A percentile compares a stretch with the other conserved stretches of the same genome.
phyloP scores from a whole-genome alignment of 345 rosid species.

The Lagerstroemia speciosa region DNA sequence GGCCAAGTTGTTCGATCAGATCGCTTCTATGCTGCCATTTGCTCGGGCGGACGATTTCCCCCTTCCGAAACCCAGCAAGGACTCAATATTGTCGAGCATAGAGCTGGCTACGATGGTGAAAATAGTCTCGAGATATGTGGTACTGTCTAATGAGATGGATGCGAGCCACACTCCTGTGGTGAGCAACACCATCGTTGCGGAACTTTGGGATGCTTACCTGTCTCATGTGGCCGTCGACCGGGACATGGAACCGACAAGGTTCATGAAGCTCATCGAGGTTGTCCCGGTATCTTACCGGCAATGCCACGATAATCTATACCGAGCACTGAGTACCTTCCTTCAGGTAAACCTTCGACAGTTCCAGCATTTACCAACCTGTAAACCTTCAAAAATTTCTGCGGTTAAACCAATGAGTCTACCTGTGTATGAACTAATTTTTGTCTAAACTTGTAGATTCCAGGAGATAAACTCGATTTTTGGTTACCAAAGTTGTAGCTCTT shows the following conservation, averaged over 20 bases:
- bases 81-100: constrained; percentile 28
- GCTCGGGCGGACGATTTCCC: constrained; percentile 49
- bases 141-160: constrained; percentile 20
- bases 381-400: too few species aligned
- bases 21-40: constrained; percentile 37
- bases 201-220: constrained; percentile 57
- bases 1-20: constrained; percentile 46
- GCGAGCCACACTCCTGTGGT: constrained; percentile 25
- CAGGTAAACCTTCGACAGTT: constrained; percentile 25
- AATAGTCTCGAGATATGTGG: constrained; percentile 40
- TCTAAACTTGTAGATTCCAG: too few species aligned
- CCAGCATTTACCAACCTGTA: neutral
- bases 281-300: constrained; percentile 49
- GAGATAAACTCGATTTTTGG: neutral
- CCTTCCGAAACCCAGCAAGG: constrained; percentile 24
- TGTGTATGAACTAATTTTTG: too few species aligned
- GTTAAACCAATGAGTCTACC: neutral
- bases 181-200: constrained; percentile 39
- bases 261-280: constrained; percentile 49
- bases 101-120: constrained; percentile 50
- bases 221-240: constrained; percentile 34
- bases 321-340: constrained; percentile 50
- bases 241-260: constrained; percentile 31
- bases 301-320: constrained; percentile 60
- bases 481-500: neutral